These are phyloP conservation scores for Neurospora tetrasperma DNA, from an alignment of 495 filamentous ascomycete species.

Conservation along the genomic window DNA sequence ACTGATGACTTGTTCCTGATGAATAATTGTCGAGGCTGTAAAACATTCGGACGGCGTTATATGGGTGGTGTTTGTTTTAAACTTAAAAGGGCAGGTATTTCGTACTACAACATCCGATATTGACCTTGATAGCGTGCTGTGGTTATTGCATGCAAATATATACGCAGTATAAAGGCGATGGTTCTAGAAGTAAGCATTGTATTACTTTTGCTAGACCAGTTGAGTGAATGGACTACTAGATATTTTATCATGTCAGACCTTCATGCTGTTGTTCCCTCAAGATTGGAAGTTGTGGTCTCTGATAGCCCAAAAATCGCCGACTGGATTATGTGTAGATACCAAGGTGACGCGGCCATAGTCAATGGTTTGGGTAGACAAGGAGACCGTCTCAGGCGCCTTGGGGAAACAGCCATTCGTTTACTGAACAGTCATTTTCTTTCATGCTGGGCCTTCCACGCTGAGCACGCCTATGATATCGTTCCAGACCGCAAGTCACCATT, in stretches of 20 bases:
- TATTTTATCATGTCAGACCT: neutral
- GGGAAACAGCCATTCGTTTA: neutral
- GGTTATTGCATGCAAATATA: neutral
- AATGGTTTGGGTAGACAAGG: neutral
- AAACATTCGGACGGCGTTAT: neutral
- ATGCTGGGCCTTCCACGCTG: neutral
- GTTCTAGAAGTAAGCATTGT: neutral
- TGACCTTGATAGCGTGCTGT: neutral
- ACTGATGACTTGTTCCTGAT: neutral
- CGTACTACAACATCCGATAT: neutral
- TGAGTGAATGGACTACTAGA: neutral
- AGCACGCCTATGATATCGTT: neutral
- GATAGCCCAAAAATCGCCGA: neutral
- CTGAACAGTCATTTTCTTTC: neutral
- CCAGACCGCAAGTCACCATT: neutral
- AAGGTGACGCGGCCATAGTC: neutral
- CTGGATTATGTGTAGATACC: neutral
- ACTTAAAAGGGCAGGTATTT: neutral
- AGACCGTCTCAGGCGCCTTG: neutral
- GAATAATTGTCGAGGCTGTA: neutral
- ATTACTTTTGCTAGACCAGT: neutral
- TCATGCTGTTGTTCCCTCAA: neutral
- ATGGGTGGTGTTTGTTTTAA: neutral
- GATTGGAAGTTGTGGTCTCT: neutral
- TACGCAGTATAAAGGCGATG: neutral